Evolutionary conservation across 1,284 basidiomycete genomes (phyloP), one percentile per base, ranked within the genome.

Genomic region (Leccinum pachyderme): DNA sequence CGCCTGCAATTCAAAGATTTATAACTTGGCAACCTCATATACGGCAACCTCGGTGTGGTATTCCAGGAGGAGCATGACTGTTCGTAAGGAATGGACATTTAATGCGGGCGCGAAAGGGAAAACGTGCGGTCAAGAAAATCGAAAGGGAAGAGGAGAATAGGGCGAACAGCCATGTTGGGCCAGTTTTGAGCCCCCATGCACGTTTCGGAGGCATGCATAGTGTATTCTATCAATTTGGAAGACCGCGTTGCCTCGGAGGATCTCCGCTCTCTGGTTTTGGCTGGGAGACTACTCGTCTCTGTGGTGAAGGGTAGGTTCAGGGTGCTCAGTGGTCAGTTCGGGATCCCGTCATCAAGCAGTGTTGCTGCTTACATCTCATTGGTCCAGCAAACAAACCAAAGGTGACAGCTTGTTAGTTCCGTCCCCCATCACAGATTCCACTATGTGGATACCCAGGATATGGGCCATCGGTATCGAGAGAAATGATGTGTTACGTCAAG

Each of bases 241-340:
- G 58, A 39, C 66, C 63, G 64, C 64, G 54, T 65, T 63, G 47
- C 55, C 49, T 57, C 57, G 49, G 56, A 54, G 35, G 60, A 66
- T 68, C 63, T 64, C 63, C 63, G 56, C 65, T 51, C 47, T 59
- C 63, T 66, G 46, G 41, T 65, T 67, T 54, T 54, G 56, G 56
- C 52, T 52, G 61, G 24, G 7, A 48, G 28, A 50, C 44, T 61
- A 11, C 51, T 49, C 52, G 60, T 55, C 53, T 57, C 39, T 46
- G 13, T 7, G 51, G 46, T 47, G 60, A 45, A 44, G 18, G 48
- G 44, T 22, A 49, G 47, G 56, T 57, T 55, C 53, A 63, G 54
- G 53, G 60, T 63, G 35, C 33, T 35, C 13, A 15, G 32, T 52
- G 39, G n/a, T 41, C 32, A 54, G 49, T 45, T 62, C 49, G 41